A percentile compares a stretch with the other conserved stretches of the same genome.
Conservation (phyloP, 345 rosid species). For the Syzygium aqueum region DNA sequence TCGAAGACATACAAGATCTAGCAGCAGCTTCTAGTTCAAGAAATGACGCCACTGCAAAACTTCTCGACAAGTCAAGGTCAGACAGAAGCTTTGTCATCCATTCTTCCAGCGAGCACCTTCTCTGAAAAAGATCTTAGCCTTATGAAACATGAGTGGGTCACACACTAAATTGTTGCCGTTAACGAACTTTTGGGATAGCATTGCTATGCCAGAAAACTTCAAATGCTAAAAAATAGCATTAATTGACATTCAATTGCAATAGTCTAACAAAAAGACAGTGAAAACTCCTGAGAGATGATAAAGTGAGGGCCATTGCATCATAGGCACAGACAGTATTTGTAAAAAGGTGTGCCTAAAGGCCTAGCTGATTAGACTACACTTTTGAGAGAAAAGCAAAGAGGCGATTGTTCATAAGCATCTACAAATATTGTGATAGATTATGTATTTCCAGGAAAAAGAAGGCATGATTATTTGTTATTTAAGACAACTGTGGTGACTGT, state of each 20-base stretch:
- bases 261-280: not conserved
- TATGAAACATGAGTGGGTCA: slow-evolving; percentile 17
- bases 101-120: slow-evolving; percentile 91
- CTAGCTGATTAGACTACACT: not conserved
- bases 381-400: not conserved
- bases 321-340: not conserved
- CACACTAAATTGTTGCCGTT: not conserved
- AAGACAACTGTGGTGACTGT: not conserved
- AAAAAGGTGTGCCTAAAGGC: not conserved
- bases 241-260: not conserved
- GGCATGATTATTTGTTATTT: not conserved
- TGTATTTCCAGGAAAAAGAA: not conserved
- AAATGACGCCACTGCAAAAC: slow-evolving; percentile 81
- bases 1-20: slow-evolving; percentile 72
- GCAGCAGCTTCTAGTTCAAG: slow-evolving; percentile 99
- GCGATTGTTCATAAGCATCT: not conserved
- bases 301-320: not conserved
- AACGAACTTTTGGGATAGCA: not conserved
- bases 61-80: slow-evolving; percentile 91
- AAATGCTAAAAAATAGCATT: not conserved
- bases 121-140: slow-evolving; percentile 59
- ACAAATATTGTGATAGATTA: not conserved
- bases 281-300: not conserved
- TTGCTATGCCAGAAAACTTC: not conserved
- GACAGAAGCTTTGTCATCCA: slow-evolving; percentile 94